These are phyloP conservation scores for Solanum phureja DNA, from an alignment of 257 asterid genomes.

Conservation along the genomic window DNA sequence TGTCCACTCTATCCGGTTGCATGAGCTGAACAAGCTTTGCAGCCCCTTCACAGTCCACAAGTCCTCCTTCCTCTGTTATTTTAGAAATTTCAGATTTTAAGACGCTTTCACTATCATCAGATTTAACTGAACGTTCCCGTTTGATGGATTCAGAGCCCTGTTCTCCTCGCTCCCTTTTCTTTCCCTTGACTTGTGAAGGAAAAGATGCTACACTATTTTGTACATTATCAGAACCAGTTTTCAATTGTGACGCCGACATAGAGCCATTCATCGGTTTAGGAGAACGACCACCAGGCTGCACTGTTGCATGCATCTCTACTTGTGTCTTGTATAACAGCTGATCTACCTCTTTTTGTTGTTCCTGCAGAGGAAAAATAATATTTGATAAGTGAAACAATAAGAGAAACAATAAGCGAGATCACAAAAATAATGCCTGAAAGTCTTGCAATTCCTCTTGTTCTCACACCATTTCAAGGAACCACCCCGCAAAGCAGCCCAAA, in stretches of 20 bases:
- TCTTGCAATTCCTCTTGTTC: neutral
- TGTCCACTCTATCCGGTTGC: slow-evolving; percentile 24
- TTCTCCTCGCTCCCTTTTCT: slow-evolving; percentile 40
- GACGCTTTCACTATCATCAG: slow-evolving; percentile 22
- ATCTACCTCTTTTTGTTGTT: slow-evolving; percentile 40
- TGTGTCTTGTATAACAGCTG: slow-evolving; percentile 28
- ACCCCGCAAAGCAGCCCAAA: neutral
- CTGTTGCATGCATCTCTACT: slow-evolving; percentile 35
- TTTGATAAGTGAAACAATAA: neutral
- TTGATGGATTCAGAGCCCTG: slow-evolving; percentile 20
- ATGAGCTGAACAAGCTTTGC: slow-evolving; percentile 38
- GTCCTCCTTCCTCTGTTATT: slow-evolving; percentile 30
- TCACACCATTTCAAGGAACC: neutral
- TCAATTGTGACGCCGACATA: slow-evolving; percentile 20
- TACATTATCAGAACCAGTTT: slow-evolving; percentile 21
- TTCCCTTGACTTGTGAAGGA: slow-evolving; percentile 33
- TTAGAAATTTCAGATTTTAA: slow-evolving; percentile 25
- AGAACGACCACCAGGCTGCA: slow-evolving; percentile 31
- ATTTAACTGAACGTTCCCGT: slow-evolving; percentile 20
- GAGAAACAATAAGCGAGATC: too few species aligned
- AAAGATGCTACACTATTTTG: slow-evolving; percentile 15
- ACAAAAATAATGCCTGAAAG: neutral
- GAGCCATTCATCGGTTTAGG: slow-evolving; percentile 31
- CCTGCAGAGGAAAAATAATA: slow-evolving; percentile 17
- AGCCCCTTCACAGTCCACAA: slow-evolving; percentile 28